These are phyloP conservation scores for Globisporangium camurandrum DNA, from an alignment of 352 stramenopile species.

Conservation along the genomic window DNA sequence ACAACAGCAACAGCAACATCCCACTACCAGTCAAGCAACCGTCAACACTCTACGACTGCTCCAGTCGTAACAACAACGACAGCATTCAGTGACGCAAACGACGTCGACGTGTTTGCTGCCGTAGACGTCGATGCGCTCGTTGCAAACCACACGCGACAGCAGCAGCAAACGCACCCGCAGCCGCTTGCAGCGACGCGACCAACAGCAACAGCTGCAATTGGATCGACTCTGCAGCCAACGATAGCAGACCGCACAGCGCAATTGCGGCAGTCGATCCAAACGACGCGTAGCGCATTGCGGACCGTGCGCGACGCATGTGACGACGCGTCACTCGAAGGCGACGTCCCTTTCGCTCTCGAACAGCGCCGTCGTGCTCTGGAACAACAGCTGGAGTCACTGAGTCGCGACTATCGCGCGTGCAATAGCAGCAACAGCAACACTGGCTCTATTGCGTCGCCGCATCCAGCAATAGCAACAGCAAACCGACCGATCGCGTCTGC, in stretches of 20 bases:
- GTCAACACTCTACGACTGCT: not conserved
- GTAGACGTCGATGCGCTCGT: slow-evolving; percentile 52
- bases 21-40: too few relatives aligned
- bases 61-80: not conserved
- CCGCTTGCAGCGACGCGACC: not conserved
- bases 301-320: slow-evolving; percentile 73
- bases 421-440: slow-evolving; percentile 17
- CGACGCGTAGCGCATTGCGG: slow-evolving; percentile 52
- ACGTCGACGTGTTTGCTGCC: slow-evolving; percentile 25
- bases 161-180: slow-evolving; percentile 4
- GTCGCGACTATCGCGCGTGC: slow-evolving; percentile 47
- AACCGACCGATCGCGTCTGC: too few relatives aligned
- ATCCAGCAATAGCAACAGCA: not conserved
- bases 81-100: slow-evolving; percentile 1
- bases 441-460: slow-evolving; percentile 15
- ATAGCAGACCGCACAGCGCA: slow-evolving; percentile 18
- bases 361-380: slow-evolving; percentile 43
- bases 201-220: not conserved
- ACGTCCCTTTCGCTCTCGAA: slow-evolving; percentile 47
- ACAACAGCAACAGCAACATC: slow-evolving; percentile 1
- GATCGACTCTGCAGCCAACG: slow-evolving; percentile 9
- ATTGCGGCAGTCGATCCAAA: slow-evolving; percentile 45
- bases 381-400: slow-evolving; percentile 46
- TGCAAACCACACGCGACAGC: slow-evolving; percentile 30
- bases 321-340: slow-evolving; percentile 72